phyloP scores from a whole-genome alignment of 306 rosid species.

The Corylus avellana region DNA sequence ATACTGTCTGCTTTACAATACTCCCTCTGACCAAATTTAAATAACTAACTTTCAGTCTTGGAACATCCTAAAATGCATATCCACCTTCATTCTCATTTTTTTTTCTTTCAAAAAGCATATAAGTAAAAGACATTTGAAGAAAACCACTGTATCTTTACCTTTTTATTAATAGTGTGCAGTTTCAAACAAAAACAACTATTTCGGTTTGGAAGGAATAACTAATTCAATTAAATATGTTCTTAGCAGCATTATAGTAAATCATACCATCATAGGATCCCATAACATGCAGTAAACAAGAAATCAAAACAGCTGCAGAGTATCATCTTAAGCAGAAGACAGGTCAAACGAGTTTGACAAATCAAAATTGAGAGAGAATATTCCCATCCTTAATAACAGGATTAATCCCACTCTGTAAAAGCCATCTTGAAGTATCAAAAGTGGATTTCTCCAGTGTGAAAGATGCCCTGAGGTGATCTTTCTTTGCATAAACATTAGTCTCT shows the following conservation, averaged over 20 bases:
- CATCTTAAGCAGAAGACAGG: not conserved
- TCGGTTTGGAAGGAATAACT: not conserved
- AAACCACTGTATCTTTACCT: not conserved
- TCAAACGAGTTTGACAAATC: not conserved
- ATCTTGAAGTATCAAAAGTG: not conserved
- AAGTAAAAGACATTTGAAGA: no score
- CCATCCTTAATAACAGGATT: not conserved
- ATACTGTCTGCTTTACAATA: not conserved
- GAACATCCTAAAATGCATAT: not conserved
- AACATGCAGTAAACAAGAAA: not conserved
- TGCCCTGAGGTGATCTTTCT: not conserved
- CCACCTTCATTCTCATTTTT: not conserved
- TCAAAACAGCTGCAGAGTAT: not conserved
- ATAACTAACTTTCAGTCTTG: not conserved
- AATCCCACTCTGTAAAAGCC: not conserved
- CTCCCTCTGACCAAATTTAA: no score
- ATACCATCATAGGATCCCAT: not conserved
- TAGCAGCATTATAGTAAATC: not conserved
- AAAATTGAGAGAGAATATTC: not conserved
- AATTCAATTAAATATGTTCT: not conserved
- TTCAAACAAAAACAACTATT: not conserved
- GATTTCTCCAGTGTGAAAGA: not conserved
- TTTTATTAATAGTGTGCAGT: not conserved
- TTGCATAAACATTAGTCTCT: not conserved
- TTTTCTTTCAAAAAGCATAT: no score